A percentile compares a stretch with the other conserved stretches of the same genome.
These are phyloP conservation scores for Xylariales sp. DNA, from an alignment of 2,329 filamentous ascomycete genomes.

Conservation along the genomic window DNA sequence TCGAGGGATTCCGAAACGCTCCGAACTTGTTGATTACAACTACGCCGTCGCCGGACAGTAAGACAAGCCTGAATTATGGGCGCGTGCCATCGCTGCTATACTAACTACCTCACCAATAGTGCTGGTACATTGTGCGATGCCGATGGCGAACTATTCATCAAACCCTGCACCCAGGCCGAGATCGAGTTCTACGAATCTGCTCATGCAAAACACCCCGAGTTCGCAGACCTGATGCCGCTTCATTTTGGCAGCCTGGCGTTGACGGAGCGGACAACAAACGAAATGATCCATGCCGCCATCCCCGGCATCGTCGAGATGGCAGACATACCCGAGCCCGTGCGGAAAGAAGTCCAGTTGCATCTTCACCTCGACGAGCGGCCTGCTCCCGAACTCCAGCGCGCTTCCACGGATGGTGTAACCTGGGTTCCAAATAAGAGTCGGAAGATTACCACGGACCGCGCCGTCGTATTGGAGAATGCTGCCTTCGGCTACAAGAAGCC, in stretches of 20 bases:
- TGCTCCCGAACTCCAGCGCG: conserved; percentile 14
- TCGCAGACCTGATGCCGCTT: conserved; percentile 75
- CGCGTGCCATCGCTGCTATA: neutral
- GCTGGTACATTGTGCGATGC: conserved; percentile 85
- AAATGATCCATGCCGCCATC: conserved; percentile 45
- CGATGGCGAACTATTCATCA: conserved; percentile 83
- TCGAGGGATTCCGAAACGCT: conserved; percentile 47
- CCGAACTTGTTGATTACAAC: conserved; percentile 64
- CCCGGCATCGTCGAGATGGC: conserved; percentile 34
- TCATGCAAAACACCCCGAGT: conserved; percentile 59
- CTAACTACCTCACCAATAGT: conserved; percentile 41
- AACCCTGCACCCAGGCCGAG: conserved; percentile 84
- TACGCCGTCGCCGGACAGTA: conserved; percentile 82
- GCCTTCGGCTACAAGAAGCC: conserved; percentile 75
- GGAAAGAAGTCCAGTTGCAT: conserved; percentile 34
- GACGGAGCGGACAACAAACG: conserved; percentile 46
- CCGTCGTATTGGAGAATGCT: conserved; percentile 81
- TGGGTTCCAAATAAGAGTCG: conserved; percentile 48
- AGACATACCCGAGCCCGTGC: conserved; percentile 37
- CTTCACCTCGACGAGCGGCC: conserved; percentile 20
- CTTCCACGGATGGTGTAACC: conserved; percentile 23
- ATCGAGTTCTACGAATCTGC: conserved; percentile 85
- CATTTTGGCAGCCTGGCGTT: conserved; percentile 78
- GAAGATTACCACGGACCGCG: conserved; percentile 70
- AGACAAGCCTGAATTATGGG: conserved; percentile 32